These are phyloP conservation scores for Auriscalpium vulgare DNA, from an alignment of 768 basidiomycete species.

Conservation along the genomic window DNA sequence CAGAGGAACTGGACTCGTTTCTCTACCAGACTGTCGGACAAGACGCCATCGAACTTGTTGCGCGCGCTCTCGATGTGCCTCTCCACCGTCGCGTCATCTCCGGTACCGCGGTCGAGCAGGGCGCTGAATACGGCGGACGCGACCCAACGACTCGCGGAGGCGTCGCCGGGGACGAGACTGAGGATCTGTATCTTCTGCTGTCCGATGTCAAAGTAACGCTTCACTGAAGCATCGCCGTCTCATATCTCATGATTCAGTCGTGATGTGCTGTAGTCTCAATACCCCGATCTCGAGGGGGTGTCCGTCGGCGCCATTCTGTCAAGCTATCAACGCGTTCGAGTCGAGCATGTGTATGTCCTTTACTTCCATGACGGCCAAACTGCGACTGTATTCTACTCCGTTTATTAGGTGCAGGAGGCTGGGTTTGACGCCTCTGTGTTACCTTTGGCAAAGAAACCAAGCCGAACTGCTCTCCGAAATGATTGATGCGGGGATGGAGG, in stretches of 20 bases:
- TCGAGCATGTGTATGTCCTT: constrained; percentile 88
- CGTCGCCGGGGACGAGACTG: constrained; percentile 85
- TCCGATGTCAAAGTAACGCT: constrained; percentile 60
- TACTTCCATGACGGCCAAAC: not conserved
- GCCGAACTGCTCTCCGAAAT: constrained; percentile 79
- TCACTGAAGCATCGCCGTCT: not conserved
- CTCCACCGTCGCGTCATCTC: constrained; percentile 75
- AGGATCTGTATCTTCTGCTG: constrained; percentile 78
- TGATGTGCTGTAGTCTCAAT: constrained; percentile 40
- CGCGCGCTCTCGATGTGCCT: constrained; percentile 78
- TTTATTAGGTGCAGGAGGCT: constrained; percentile 70
- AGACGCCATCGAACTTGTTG: constrained; percentile 82
- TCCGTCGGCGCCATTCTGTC: constrained; percentile 96
- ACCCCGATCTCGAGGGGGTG: constrained; percentile 80
- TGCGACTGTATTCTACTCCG: not conserved
- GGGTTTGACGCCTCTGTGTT: constrained; percentile 70
- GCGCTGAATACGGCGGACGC: constrained; percentile 78
- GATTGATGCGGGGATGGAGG: constrained; percentile 70
- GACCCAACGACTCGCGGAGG: constrained; percentile 37
- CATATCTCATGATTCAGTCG: not conserved
- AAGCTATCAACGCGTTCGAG: constrained; percentile 92
- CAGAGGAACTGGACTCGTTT: constrained; percentile 98
- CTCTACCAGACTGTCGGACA: constrained; percentile 99
- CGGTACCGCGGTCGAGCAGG: constrained; percentile 75
- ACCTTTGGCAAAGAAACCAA: constrained; percentile 93